Conservation (phyloP, 2,329 filamentous ascomycete genomes). For the Elsinoe necatrix region DNA sequence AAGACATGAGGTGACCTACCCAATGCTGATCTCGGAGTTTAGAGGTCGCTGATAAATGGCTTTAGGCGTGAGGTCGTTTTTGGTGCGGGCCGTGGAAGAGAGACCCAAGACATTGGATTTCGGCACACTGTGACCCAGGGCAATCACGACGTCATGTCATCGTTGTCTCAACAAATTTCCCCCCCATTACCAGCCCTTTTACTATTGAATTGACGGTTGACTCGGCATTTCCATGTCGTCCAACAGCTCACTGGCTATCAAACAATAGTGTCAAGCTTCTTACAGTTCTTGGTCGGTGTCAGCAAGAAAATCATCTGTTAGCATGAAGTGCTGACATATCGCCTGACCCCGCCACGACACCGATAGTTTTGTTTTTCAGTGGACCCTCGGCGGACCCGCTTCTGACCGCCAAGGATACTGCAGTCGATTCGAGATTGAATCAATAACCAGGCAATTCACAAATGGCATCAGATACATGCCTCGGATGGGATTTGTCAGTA, state of each 20-base stretch:
- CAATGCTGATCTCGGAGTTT: conserved; percentile 6
- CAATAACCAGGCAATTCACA: no score
- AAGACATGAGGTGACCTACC: background rate
- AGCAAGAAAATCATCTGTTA: background rate
- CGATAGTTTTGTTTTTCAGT: background rate
- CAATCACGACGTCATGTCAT: conserved; percentile 11
- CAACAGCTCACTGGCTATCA: background rate
- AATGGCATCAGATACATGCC: no score
- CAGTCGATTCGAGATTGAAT: no score
- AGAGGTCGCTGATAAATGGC: conserved; percentile 11
- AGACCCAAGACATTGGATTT: background rate
- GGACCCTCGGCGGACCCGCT: background rate
- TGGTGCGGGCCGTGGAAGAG: background rate
- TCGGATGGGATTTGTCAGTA: no score
- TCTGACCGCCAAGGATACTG: background rate
- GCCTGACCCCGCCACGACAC: background rate
- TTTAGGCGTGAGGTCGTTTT: background rate
- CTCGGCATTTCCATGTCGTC: background rate
- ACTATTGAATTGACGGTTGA: background rate
- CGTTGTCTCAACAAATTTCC: conserved; percentile 1
- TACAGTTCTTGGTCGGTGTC: background rate
- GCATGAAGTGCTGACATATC: conserved; percentile 4
- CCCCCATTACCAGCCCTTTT: background rate
- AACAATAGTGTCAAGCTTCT: background rate
- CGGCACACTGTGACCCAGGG: background rate